A percentile compares a stretch with the other conserved stretches of the same genome.
Evolutionary conservation across 2,329 filamentous ascomycete species (phyloP).

Genomic region (Talaromyces islandicus): DNA sequence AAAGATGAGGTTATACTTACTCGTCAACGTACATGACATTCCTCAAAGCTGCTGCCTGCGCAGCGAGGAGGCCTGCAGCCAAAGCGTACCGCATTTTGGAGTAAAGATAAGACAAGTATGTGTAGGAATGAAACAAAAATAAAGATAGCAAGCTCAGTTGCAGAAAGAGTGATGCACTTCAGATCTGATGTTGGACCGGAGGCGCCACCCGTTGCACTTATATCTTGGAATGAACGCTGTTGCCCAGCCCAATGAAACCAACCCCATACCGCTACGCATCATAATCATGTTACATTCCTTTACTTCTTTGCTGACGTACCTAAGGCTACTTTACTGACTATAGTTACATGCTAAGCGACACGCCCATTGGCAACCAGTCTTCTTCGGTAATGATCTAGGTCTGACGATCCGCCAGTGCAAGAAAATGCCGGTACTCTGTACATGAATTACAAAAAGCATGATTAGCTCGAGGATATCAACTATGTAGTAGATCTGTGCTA

Average conservation of each 20-base stretch:
- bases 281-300: background rate
- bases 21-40: conserved; percentile 45
- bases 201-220: background rate
- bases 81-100: conserved; percentile 21
- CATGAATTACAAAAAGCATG: background rate
- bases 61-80: conserved; percentile 24
- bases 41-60: conserved; percentile 24
- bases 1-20: conserved; percentile 24
- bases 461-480: background rate
- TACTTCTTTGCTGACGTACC: background rate
- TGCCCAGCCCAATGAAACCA: background rate
- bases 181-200: background rate
- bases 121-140: background rate
- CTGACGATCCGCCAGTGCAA: background rate
- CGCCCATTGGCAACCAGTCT: background rate
- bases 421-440: background rate
- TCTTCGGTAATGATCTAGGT: background rate
- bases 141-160: background rate
- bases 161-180: background rate
- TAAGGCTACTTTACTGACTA: background rate
- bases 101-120: background rate
- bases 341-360: background rate
- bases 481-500: background rate
- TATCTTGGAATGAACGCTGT: background rate
- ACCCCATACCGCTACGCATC: background rate